A percentile compares a stretch with the other conserved stretches of the same genome.
Evolutionary conservation across 2,329 filamentous ascomycete species (phyloP).

Genomic region (Fonsecaea pedrosoi): DNA sequence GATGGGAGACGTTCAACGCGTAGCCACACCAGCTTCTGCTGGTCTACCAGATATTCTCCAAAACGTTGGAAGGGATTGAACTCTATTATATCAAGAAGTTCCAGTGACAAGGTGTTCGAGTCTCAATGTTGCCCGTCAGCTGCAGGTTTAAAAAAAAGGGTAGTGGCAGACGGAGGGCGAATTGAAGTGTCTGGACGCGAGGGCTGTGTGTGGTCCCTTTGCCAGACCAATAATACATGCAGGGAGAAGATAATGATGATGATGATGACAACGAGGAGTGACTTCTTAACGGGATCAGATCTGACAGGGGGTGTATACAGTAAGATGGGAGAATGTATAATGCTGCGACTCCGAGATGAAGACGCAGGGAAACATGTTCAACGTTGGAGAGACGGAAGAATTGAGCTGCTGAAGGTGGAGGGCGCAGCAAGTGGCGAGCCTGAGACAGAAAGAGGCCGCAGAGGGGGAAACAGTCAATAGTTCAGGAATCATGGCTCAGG

Average conservation of each 20-base stretch:
- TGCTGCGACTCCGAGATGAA: neutral
- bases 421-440: slow-evolving; percentile 6
- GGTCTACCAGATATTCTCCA: neutral
- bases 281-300: neutral
- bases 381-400: neutral
- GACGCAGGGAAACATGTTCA: neutral
- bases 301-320: neutral
- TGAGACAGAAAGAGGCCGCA: slow-evolving; percentile 2
- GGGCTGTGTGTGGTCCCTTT: slow-evolving; percentile 1
- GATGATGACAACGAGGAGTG: neutral
- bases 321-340: neutral
- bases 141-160: neutral
- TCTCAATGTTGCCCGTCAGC: neutral
- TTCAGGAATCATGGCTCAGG: neutral
- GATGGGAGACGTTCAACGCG: neutral
- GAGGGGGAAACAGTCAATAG: neutral
- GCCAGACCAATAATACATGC: slow-evolving; percentile 1
- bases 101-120: neutral
- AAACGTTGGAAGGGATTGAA: neutral
- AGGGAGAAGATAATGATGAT: neutral
- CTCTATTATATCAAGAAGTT: neutral
- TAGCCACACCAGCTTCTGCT: neutral
- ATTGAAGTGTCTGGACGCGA: neutral
- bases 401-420: neutral
- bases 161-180: neutral